These are phyloP conservation scores for Xylaria sp. DNA, from an alignment of 2,329 filamentous ascomycete genomes.

Conservation along the genomic window DNA sequence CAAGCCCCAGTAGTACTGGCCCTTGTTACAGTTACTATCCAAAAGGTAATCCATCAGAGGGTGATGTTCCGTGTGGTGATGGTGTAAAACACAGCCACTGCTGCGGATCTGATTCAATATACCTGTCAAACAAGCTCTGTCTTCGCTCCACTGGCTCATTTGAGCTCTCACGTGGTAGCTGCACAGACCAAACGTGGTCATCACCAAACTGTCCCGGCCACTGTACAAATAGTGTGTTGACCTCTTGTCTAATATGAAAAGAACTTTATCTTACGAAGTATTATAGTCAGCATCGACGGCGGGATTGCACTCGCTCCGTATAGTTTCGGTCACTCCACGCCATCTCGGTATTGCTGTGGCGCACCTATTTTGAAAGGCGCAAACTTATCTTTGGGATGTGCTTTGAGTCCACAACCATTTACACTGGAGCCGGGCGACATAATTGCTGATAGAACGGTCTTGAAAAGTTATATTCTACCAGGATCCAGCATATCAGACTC, in stretches of 20 bases:
- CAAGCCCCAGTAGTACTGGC: too few species aligned
- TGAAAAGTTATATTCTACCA: background rate
- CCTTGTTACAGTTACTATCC: conserved; percentile 20
- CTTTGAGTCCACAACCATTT: background rate
- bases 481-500: background rate
- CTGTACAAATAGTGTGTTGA: conserved; percentile 7
- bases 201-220: background rate
- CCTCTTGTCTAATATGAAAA: background rate
- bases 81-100: conserved; percentile 18
- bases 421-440: background rate
- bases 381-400: background rate
- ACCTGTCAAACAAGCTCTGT: conserved; percentile 12
- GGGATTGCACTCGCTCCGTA: background rate
- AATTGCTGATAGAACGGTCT: background rate
- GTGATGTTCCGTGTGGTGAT: conserved; percentile 4
- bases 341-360: conserved; percentile 7
- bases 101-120: background rate
- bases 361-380: background rate
- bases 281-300: background rate
- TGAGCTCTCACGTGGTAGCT: conserved; percentile 13
- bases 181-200: conserved; percentile 8
- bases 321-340: background rate
- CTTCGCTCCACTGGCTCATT: background rate
- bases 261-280: background rate
- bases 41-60: background rate